A percentile compares a stretch with the other conserved stretches of the same genome.
Conservation (phyloP, 345 rosid species). For the Odontarrhena argentea region DNA sequence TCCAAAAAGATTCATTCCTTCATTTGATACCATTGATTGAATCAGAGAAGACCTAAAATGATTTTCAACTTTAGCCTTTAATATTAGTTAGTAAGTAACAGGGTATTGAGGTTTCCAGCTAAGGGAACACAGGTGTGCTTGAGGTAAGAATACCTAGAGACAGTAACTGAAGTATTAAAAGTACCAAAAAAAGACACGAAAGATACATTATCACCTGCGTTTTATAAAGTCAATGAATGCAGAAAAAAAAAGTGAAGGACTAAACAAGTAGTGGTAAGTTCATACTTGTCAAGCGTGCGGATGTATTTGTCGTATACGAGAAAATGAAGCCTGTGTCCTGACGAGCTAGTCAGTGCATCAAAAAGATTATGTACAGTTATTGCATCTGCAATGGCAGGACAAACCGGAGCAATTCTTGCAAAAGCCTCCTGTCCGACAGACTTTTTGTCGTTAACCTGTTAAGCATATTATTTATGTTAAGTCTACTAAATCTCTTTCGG, state of each 20-base stretch:
- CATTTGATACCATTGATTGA: constrained; percentile 18
- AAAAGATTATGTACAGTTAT: constrained; percentile 88
- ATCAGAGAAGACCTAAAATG: background rate
- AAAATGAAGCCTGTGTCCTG: constrained; percentile 76
- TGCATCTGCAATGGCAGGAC: constrained; percentile 79
- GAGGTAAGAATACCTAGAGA: constrained; percentile 13
- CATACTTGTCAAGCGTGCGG: constrained; percentile 87
- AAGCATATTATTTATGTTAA: background rate
- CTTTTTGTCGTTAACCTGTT: constrained; percentile 77
- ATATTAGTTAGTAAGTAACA: constrained; percentile 20
- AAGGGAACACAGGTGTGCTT: constrained; percentile 19
- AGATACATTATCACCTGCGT: background rate
- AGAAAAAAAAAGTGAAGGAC: constrained; percentile 25
- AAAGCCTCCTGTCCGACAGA: constrained; percentile 87
- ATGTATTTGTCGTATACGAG: constrained; percentile 89
- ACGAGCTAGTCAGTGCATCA: constrained; percentile 73
- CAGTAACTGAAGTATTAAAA: constrained; percentile 9
- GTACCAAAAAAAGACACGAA: constrained; percentile 19
- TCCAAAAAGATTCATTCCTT: constrained; percentile 7
- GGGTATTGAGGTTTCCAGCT: background rate
- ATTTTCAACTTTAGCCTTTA: background rate
- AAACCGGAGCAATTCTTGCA: constrained; percentile 85
- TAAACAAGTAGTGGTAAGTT: constrained; percentile 26
- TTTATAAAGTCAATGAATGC: constrained; percentile 21
- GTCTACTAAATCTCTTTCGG: background rate